phyloP scores from a whole-genome alignment of 306 rosid species.

The Quercus variabilis region DNA sequence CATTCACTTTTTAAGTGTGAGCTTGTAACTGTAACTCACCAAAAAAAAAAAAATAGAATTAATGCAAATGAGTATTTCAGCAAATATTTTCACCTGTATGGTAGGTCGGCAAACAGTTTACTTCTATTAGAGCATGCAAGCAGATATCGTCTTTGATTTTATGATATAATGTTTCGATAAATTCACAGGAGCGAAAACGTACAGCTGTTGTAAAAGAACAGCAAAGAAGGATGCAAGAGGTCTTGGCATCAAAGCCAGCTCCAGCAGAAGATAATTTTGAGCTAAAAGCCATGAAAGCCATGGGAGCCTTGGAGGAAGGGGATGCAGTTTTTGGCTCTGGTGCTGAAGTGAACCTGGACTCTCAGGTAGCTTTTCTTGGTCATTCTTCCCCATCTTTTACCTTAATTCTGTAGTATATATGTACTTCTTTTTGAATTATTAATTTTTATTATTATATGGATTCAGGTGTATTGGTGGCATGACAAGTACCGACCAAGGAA shows the following conservation, averaged over 20 bases:
- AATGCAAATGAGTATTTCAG: not conserved
- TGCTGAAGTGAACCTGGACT: slow-evolving; percentile 89
- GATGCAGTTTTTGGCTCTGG: slow-evolving; percentile 91
- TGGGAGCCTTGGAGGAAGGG: slow-evolving; percentile 98
- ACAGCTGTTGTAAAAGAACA: slow-evolving; percentile 72
- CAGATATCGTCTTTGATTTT: not conserved
- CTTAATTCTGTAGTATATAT: not conserved
- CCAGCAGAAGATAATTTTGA: slow-evolving; percentile 82
- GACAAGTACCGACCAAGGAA: slow-evolving; percentile 96
- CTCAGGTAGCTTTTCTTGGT: slow-evolving; percentile 57
- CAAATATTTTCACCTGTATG: not conserved
- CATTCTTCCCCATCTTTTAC: not conserved
- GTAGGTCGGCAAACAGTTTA: not conserved
- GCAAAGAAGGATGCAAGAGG: slow-evolving; percentile 73
- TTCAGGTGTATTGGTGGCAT: slow-evolving; percentile 99
- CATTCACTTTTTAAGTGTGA: not conserved
- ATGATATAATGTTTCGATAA: not conserved
- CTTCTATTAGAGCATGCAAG: not conserved
- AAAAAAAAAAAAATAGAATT: not conserved
- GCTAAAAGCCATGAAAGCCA: slow-evolving; percentile 81
- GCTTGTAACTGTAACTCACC: slow-evolving; percentile 1
- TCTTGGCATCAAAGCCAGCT: slow-evolving; percentile 75
- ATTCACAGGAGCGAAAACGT: slow-evolving; percentile 71
- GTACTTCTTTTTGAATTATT: not conserved
- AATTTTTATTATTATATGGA: slow-evolving; percentile 5